Percentiles rank a stretch among this genome's conserved stretches.
Evolutionary conservation across 148 eudicot species (phyloP).

Genomic region (Hydrangea macrophylla): DNA sequence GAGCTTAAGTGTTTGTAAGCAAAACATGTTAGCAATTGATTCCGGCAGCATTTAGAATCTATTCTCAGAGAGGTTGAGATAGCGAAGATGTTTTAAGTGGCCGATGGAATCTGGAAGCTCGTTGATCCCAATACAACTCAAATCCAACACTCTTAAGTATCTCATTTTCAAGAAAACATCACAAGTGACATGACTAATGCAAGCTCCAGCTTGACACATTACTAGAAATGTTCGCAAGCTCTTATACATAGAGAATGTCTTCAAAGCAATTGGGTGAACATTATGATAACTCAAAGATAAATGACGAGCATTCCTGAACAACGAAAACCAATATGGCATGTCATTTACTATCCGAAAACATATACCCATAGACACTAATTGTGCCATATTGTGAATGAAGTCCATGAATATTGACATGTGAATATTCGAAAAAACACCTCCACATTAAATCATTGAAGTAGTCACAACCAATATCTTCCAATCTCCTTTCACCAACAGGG

Average conservation of each 20-base stretch:
- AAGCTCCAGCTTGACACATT: neutral
- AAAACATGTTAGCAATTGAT: conserved; percentile 3
- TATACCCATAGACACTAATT: neutral
- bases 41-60: conserved; percentile 4
- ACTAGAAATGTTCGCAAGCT: neutral
- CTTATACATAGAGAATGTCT: neutral
- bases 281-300: neutral
- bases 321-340: no score
- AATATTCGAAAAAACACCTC: neutral
- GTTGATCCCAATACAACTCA: conserved; percentile 6
- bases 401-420: neutral
- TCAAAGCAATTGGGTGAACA: neutral
- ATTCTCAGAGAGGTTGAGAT: conserved; percentile 13
- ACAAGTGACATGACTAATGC: neutral
- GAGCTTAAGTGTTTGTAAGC: conserved; percentile 15
- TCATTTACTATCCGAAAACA: no score
- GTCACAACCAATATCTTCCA: neutral
- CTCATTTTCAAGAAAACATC: conserved; percentile 8
- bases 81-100: conserved; percentile 21
- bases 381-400: neutral
- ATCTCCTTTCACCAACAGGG: neutral
- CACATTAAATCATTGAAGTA: neutral
- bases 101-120: conserved; percentile 17
- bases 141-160: conserved; percentile 8
- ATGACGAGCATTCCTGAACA: neutral